Base-by-base conservation (phyloP, 352 stramenopile species). In the Thraustochytrium sp. region DNA sequence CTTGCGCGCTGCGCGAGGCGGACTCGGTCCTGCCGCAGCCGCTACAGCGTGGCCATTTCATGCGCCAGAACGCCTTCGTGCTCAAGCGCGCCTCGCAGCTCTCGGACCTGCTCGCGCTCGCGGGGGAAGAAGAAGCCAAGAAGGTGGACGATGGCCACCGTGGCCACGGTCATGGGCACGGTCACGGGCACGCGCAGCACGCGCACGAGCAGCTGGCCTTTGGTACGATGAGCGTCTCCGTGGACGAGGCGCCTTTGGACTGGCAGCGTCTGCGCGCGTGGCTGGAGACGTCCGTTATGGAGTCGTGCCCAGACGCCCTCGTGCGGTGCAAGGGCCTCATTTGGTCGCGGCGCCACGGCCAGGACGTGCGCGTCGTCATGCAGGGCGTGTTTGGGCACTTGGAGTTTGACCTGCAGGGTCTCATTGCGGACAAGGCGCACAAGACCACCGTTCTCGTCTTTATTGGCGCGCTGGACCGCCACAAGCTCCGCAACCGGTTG, bases 371-470 rank as follows among this genome's bases (percentile, higher is more conserved):
- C 11, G 26, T 46, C 4, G 44, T 80, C n/a, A 46, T 80, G 48
- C 68, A 80, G n/a, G 68, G 68, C 26, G 68, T 80, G 21, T 80
- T 65, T 36, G 68, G 68, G 0, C 68, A 72, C 31, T 21, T 80
- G 68, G 46, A 61, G 23, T 63, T 80, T 26, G 18, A 13, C 5
- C 68, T 13, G 23, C 31, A 80, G 1, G 34, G 68, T 21, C 26
- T 80, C 18, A 48, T 72, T 3, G 13, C 5, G 31, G 68, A 63
- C 44, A 21, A 23, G 4, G 53, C 5, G 36, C 5, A 80, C 34
- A 61, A 72, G 44, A 34, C 3, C 29, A 48, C 48, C 5, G n/a
- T 80, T 11, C 26, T 80, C 11, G 68, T 80, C n/a, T 80, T 80
- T 63, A 80, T 80, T 53, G 68, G 68, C 31, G 48, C 68, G 8